Percentiles rank a stretch among this genome's conserved stretches.
phyloP scores from a whole-genome alignment of 2,329 filamentous ascomycete genomes.

The Pleoardoris graminearum region DNA sequence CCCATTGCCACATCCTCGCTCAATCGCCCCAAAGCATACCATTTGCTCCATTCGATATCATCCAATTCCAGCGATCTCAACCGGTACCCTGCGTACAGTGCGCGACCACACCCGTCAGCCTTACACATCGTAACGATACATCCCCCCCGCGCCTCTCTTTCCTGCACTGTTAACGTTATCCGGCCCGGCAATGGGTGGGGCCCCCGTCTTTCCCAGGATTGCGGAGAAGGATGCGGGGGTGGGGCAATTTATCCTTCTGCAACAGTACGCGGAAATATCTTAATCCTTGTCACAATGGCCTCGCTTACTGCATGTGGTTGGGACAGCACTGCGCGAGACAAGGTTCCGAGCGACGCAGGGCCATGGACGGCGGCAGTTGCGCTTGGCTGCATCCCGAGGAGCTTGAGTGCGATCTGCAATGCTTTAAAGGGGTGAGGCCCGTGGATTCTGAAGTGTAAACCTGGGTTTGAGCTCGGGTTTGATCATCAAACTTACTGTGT shows the following conservation, averaged over 20 bases:
- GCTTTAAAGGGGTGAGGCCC: background rate
- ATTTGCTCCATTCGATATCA: background rate
- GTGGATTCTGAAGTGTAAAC: background rate
- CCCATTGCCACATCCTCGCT: background rate
- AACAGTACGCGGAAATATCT: background rate
- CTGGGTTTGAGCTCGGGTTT: background rate
- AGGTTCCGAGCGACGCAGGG: too few relatives aligned
- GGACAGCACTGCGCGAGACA: too few relatives aligned
- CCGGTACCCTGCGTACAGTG: background rate
- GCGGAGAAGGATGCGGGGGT: constrained; percentile 5
- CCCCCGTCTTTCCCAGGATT: background rate
- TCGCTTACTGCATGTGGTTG: background rate
- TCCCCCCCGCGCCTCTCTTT: background rate
- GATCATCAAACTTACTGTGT: too few relatives aligned
- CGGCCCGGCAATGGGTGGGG: constrained; percentile 1
- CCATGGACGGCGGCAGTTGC: constrained; percentile 5
- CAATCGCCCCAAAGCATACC: background rate
- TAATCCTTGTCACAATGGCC: background rate
- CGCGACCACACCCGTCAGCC: background rate
- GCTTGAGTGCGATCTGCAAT: background rate
- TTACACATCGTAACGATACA: too few relatives aligned
- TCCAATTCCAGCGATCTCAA: background rate
- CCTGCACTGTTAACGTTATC: background rate
- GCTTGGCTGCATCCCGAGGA: constrained; percentile 2
- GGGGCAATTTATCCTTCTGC: background rate